These are phyloP conservation scores for Leccinum fibrillosum DNA, from an alignment of 768 basidiomycete genomes.

Conservation along the genomic window DNA sequence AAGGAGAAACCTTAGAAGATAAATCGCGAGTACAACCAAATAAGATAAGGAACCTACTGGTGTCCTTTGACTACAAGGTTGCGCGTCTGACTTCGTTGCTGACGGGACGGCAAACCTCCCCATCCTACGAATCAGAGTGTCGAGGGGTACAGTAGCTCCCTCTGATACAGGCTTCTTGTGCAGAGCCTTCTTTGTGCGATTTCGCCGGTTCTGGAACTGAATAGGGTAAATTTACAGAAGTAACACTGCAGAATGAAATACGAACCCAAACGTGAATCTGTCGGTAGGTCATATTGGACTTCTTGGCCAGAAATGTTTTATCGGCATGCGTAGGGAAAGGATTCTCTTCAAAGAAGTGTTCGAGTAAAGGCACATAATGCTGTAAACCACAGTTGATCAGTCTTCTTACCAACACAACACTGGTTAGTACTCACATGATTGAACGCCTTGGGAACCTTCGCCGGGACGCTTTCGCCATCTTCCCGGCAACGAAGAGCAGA, in stretches of 20 bases:
- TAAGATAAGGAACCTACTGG: not conserved
- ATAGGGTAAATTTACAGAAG: not conserved
- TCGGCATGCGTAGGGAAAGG: not conserved
- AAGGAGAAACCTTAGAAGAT: not conserved
- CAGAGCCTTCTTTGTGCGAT: slow-evolving; percentile 1
- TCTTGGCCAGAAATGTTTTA: slow-evolving; percentile 1
- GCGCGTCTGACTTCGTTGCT: slow-evolving; percentile 7
- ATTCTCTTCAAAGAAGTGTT: slow-evolving; percentile 4
- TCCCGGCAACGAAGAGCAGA: not conserved
- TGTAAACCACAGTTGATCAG: not conserved
- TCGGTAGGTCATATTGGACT: slow-evolving; percentile 1
- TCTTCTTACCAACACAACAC: not conserved
- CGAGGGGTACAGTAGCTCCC: not conserved
- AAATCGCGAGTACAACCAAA: not conserved
- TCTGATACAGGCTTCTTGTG: not conserved
- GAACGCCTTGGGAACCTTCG: not conserved
- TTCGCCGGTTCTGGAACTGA: slow-evolving; percentile 1
- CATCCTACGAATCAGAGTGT: slow-evolving; percentile 22
- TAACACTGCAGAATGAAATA: not conserved
- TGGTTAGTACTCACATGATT: not conserved
- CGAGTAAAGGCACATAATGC: not conserved
- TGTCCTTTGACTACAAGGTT: slow-evolving; percentile 1
- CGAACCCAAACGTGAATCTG: slow-evolving; percentile 6
- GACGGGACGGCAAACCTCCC: slow-evolving; percentile 21
- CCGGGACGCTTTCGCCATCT: not conserved